These are phyloP conservation scores for Arthroderma sp. DNA, from an alignment of 2,329 filamentous ascomycete species.

Conservation along the genomic window DNA sequence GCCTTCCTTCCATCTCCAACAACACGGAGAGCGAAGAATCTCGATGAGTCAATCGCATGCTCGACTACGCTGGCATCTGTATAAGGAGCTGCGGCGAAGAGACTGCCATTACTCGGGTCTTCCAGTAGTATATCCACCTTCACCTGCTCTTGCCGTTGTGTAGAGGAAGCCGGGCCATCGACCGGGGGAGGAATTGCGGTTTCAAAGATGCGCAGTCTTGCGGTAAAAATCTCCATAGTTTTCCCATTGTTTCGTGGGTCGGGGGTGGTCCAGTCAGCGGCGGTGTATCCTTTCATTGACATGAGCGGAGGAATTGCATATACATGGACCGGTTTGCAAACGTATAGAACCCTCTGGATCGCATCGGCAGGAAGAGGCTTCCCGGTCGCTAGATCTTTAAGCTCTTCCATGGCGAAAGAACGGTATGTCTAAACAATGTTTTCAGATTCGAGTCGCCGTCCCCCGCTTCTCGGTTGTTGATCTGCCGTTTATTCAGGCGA, in stretches of 20 bases:
- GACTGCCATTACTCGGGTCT: conserved; percentile 55
- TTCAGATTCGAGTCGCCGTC: too few relatives aligned
- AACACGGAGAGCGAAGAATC: conserved; percentile 76
- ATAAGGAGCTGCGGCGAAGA: conserved; percentile 79
- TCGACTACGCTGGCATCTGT: conserved; percentile 53
- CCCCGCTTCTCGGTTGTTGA: too few relatives aligned
- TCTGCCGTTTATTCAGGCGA: too few relatives aligned
- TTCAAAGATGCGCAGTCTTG: conserved; percentile 65
- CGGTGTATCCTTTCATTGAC: conserved; percentile 66
- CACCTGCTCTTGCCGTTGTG: conserved; percentile 37
- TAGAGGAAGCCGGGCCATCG: conserved; percentile 19
- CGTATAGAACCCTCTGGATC: conserved; percentile 74
- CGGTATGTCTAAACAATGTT: too few relatives aligned
- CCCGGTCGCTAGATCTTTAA: conserved; percentile 59
- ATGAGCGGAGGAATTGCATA: conserved; percentile 75
- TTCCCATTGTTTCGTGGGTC: conserved; percentile 43
- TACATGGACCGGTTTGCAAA: conserved; percentile 62
- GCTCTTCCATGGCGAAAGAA: conserved; percentile 8
- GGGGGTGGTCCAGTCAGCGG: conserved; percentile 57
- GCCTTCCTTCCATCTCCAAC: conserved; percentile 68
- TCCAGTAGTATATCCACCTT: conserved; percentile 68
- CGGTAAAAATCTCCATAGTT: conserved; percentile 69
- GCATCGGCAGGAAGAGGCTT: conserved; percentile 55
- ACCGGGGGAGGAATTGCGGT: conserved; percentile 42
- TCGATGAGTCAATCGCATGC: conserved; percentile 61